These are phyloP conservation scores for Apocynum venetum DNA, from an alignment of 257 asterid species.

Conservation along the genomic window DNA sequence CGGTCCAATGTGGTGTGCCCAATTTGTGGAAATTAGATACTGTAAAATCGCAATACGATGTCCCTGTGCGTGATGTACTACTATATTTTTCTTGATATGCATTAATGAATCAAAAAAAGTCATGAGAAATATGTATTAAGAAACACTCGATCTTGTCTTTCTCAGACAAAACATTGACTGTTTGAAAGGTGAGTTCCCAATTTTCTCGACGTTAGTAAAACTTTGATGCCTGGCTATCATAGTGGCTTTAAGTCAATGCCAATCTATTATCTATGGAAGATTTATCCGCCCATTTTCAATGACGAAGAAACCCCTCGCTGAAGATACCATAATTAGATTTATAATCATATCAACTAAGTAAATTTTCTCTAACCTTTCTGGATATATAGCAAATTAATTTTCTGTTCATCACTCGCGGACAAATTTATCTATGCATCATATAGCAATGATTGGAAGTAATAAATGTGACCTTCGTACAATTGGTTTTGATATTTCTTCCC, in stretches of 20 bases:
- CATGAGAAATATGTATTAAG: neutral
- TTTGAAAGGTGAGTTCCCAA: conserved; percentile 1
- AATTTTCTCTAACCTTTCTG: too few relatives aligned
- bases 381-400: too few relatives aligned
- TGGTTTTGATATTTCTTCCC: too few relatives aligned
- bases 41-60: neutral
- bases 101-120: neutral
- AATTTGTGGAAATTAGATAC: neutral
- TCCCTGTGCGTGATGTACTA: neutral
- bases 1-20: neutral
- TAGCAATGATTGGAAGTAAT: too few relatives aligned
- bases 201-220: neutral
- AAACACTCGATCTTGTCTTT: neutral
- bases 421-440: too few relatives aligned
- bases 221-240: neutral
- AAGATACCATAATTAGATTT: neutral
- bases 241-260: conserved; percentile 11
- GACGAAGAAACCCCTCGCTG: neutral
- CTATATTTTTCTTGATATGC: neutral
- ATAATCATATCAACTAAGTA: too few relatives aligned
- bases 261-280: neutral
- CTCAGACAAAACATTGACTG: conserved; percentile 3
- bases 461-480: too few relatives aligned
- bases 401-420: too few relatives aligned
- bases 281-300: neutral